These are phyloP conservation scores for Botrytis cinerea DNA, from an alignment of 2,329 filamentous ascomycete species.

Conservation along the genomic window DNA sequence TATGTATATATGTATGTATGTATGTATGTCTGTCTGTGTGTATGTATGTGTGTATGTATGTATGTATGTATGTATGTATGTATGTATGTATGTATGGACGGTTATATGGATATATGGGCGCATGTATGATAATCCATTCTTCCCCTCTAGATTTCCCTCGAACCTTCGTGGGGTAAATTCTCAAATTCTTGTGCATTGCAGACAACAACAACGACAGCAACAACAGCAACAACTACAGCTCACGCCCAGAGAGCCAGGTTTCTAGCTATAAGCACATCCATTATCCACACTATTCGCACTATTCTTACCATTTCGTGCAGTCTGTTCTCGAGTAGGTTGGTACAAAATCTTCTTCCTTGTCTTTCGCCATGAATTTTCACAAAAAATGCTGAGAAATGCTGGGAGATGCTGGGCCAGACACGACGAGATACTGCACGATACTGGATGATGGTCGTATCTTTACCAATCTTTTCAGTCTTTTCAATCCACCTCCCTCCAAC, in stretches of 20 bases:
- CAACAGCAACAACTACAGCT: not conserved
- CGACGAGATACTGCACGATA: no score
- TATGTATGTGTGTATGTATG: no score
- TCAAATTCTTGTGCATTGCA: not conserved
- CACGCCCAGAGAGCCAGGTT: not conserved
- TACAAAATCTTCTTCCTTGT: not conserved
- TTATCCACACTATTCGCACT: not conserved
- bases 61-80: not conserved
- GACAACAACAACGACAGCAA: not conserved
- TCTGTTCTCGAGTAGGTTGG: not conserved
- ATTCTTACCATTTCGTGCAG: not conserved
- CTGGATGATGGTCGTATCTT: not conserved
- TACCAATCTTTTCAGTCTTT: not conserved
- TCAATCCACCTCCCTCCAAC: not conserved
- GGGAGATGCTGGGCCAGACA: not conserved
- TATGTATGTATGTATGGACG: not conserved
- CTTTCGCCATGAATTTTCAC: not conserved
- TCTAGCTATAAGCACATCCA: not conserved
- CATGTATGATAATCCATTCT: not conserved
- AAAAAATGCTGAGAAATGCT: not conserved
- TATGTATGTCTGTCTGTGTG: no score
- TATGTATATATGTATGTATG: not conserved
- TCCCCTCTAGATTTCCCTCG: not conserved
- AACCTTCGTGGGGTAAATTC: conserved; percentile 11
- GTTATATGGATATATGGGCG: no score